Conservation (phyloP, 2,329 filamentous ascomycete genomes). For the Helminthosporium solani region DNA sequence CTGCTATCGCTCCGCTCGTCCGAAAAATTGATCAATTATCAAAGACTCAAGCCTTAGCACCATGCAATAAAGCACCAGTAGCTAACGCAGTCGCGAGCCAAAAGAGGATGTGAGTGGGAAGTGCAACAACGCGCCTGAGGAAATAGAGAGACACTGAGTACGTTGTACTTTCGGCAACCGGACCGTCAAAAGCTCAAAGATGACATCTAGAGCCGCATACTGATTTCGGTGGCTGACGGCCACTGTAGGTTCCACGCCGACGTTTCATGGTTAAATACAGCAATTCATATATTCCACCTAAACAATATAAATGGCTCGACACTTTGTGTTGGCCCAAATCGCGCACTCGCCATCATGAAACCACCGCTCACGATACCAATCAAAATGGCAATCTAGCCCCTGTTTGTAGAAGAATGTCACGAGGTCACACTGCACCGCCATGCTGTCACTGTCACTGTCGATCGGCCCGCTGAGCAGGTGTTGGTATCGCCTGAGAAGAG, state of each 20-base stretch:
- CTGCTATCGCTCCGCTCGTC: no score
- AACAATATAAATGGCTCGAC: constrained; percentile 10
- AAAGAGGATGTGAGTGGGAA: no score
- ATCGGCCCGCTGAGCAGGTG: constrained; percentile 2
- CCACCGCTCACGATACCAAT: constrained; percentile 9
- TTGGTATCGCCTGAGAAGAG: constrained; percentile 9
- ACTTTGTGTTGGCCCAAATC: constrained; percentile 9
- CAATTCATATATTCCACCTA: constrained; percentile 18
- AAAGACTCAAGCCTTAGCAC: no score
- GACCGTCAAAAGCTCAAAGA: constrained; percentile 12
- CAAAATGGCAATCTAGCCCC: constrained; percentile 6
- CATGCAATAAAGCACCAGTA: no score
- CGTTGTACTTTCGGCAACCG: constrained; percentile 13
- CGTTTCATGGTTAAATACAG: constrained; percentile 26
- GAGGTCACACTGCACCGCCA: constrained; percentile 3
- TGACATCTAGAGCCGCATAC: constrained; percentile 5
- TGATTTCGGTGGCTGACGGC: constrained; percentile 10
- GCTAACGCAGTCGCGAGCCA: no score
- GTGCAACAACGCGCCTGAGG: no score
- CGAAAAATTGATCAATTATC: no score
- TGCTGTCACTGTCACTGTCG: not conserved
- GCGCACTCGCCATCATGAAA: constrained; percentile 14
- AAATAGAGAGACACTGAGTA: no score
- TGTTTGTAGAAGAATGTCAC: constrained; percentile 11
- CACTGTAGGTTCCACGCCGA: constrained; percentile 17